These are phyloP conservation scores for Fusarium gaditjirri DNA, from an alignment of 2,329 filamentous ascomycete species.

Conservation along the genomic window DNA sequence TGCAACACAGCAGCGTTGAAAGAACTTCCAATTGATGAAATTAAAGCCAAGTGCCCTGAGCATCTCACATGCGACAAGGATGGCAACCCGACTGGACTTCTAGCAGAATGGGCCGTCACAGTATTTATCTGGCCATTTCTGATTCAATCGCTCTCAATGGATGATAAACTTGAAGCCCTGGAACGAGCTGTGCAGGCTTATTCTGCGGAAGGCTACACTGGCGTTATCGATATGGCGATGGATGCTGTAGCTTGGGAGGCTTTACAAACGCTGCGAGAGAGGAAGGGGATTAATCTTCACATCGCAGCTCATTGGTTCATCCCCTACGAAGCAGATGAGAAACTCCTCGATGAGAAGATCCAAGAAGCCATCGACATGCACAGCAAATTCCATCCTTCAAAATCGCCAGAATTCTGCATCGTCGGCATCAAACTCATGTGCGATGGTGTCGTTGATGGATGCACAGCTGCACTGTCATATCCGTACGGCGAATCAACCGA, in stretches of 20 bases:
- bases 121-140: slow-evolving; percentile 61
- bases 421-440: slow-evolving; percentile 73
- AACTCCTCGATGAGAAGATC: slow-evolving; percentile 53
- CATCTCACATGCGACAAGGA: slow-evolving; percentile 55
- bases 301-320: slow-evolving; percentile 59
- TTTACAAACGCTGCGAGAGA: slow-evolving; percentile 51
- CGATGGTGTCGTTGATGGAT: slow-evolving; percentile 73
- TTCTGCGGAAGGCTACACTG: slow-evolving; percentile 58
- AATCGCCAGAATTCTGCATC: slow-evolving; percentile 51
- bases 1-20: slow-evolving; percentile 59
- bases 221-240: slow-evolving; percentile 65
- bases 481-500: slow-evolving; percentile 64
- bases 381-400: slow-evolving; percentile 39
- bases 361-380: slow-evolving; percentile 57
- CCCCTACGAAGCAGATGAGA: slow-evolving; percentile 51
- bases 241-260: slow-evolving; percentile 59
- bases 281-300: slow-evolving; percentile 51
- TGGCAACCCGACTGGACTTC: slow-evolving; percentile 57
- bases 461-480: slow-evolving; percentile 69
- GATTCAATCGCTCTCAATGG: slow-evolving; percentile 51
- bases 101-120: slow-evolving; percentile 58
- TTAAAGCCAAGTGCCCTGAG: slow-evolving; percentile 56
- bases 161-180: slow-evolving; percentile 55
- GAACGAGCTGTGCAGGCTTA: slow-evolving; percentile 58
- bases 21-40: slow-evolving; percentile 56